Percentiles rank a stretch among this genome's conserved stretches.
Conservation (phyloP, 805 yeast genomes). For the Candida cerambycidarum region DNA sequence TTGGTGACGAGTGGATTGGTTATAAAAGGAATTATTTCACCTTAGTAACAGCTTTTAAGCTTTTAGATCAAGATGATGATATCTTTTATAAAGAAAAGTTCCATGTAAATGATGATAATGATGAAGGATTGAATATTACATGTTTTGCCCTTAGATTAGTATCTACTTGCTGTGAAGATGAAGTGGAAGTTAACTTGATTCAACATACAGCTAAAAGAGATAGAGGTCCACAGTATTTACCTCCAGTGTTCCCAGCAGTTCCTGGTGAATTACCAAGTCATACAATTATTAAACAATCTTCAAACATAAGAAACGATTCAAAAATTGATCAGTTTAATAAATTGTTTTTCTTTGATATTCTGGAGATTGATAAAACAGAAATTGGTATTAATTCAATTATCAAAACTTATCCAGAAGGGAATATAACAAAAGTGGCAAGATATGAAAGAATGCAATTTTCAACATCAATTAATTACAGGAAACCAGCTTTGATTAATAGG, state of each 20-base stretch:
- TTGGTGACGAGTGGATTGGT: conserved; percentile 61
- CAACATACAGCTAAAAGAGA: conserved; percentile 79
- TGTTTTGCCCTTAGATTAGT: conserved; percentile 55
- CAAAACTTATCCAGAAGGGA: conserved; percentile 46
- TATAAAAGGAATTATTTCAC: conserved; percentile 71
- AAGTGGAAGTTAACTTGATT: conserved; percentile 45
- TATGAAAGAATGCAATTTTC: conserved; percentile 71
- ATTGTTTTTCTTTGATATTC: conserved; percentile 43
- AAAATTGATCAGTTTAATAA: conserved; percentile 55
- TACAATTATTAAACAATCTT: conserved; percentile 52
- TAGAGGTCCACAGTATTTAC: conserved; percentile 64
- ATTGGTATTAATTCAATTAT: conserved; percentile 24
- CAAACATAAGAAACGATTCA: conserved; percentile 56
- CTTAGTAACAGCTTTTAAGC: conserved; percentile 53
- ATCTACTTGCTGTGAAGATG: conserved; percentile 54
- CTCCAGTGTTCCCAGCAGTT: conserved; percentile 54
- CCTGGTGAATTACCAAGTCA: conserved; percentile 63
- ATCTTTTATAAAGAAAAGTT: conserved; percentile 32
- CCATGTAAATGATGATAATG: conserved; percentile 26
- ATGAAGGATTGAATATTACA: conserved; percentile 26
- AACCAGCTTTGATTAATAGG: conserved; percentile 44
- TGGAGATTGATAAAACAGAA: not conserved
- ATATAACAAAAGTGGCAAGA: conserved; percentile 57
- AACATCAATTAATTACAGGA: conserved; percentile 48
- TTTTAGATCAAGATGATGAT: conserved; percentile 29